Conservation (phyloP, 768 basidiomycete species). For the Pisolithus orientalis region DNA sequence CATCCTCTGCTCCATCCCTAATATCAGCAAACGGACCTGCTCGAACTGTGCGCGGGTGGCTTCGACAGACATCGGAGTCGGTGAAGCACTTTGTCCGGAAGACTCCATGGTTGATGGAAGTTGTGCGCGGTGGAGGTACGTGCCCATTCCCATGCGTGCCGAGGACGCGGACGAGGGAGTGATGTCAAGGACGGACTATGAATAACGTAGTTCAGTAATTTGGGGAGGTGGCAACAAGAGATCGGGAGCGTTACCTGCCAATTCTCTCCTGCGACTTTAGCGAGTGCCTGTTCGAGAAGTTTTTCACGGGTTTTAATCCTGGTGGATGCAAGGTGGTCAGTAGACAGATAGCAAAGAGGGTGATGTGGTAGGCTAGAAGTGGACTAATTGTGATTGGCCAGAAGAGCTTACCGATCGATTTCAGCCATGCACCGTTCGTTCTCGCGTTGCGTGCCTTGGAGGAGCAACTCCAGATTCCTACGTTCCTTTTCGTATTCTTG, state of each 20-base stretch:
- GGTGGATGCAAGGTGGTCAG: constrained; percentile 1
- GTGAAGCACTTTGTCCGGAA: constrained; percentile 7
- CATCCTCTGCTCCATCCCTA: constrained; percentile 73
- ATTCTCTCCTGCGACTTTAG: constrained; percentile 67
- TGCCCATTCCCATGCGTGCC: constrained; percentile 21
- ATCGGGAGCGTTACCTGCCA: constrained; percentile 57
- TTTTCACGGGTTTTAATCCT: constrained; percentile 69
- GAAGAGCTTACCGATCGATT: constrained; percentile 52
- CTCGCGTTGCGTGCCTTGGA: constrained; percentile 78
- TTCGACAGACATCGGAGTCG: constrained; percentile 26
- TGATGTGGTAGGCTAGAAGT: no score
- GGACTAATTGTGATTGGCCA: no score
- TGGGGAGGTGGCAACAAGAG: neutral
- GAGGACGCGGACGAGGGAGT: constrained; percentile 23
- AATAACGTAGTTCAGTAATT: neutral
- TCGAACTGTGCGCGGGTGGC: constrained; percentile 57
- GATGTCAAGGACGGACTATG: constrained; percentile 31
- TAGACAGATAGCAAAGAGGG: no score
- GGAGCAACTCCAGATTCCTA: constrained; percentile 65
- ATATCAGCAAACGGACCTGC: constrained; percentile 57
- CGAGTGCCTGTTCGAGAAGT: constrained; percentile 65
- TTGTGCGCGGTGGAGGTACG: constrained; percentile 20
- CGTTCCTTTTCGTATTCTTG: constrained; percentile 67
- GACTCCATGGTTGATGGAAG: constrained; percentile 12
- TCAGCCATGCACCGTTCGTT: constrained; percentile 83